Evolutionary conservation across 2,329 filamentous ascomycete species (phyloP).

Genomic region (Aspergillus pseudoglaucus): DNA sequence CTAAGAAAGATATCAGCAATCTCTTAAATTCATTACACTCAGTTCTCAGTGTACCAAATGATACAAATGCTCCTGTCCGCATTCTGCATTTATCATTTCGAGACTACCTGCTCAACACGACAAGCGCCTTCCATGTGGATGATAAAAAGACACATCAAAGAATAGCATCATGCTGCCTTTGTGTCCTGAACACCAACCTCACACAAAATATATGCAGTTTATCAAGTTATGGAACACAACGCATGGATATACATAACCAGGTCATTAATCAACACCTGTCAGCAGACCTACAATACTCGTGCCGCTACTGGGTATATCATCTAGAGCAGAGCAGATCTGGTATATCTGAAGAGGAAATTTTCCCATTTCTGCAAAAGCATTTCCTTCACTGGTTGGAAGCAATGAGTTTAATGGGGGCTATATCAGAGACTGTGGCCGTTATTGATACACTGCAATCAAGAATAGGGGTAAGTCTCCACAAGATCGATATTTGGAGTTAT

Average conservation of each 20-base stretch:
- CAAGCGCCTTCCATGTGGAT: conserved; percentile 24
- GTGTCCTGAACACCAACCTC: conserved; percentile 7
- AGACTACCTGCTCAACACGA: conserved; percentile 22
- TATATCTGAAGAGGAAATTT: conserved; percentile 3
- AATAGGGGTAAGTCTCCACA: conserved; percentile 4
- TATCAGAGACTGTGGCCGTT: conserved; percentile 9
- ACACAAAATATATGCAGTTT: conserved; percentile 13
- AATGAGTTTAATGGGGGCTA: conserved; percentile 12
- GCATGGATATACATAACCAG: conserved; percentile 5
- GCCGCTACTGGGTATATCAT: conserved; percentile 22
- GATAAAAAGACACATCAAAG: conserved; percentile 21
- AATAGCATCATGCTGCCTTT: conserved; percentile 22
- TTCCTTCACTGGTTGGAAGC: conserved; percentile 21
- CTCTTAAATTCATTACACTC: conserved; percentile 13
- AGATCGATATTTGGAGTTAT: background rate
- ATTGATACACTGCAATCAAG: conserved; percentile 11
- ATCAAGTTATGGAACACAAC: conserved; percentile 1
- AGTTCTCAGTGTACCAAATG: conserved; percentile 11
- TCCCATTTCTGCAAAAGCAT: conserved; percentile 13
- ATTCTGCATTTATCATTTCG: conserved; percentile 27
- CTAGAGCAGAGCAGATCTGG: conserved; percentile 7
- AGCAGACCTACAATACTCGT: conserved; percentile 18
- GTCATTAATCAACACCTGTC: conserved; percentile 10
- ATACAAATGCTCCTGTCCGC: conserved; percentile 1
- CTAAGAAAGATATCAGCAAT: conserved; percentile 2